Percentiles rank a stretch among this genome's conserved stretches.
Conservation (phyloP, 2,329 filamentous ascomycete species). For the Calonectria honghensis region DNA sequence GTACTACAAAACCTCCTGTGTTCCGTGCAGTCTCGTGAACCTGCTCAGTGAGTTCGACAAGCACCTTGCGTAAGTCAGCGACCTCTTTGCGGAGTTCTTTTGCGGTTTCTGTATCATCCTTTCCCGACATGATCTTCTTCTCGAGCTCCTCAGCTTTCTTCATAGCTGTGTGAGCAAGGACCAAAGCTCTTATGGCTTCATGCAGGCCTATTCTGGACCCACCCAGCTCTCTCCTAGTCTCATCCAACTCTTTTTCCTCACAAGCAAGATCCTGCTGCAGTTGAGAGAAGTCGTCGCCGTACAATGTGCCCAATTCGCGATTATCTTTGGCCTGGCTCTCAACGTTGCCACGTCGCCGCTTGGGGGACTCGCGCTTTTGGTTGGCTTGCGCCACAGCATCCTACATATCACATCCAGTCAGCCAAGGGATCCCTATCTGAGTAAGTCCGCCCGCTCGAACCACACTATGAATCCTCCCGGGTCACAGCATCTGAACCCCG, state of each 20-base stretch:
- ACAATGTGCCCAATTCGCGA: background rate
- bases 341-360: background rate
- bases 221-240: background rate
- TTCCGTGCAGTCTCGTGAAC: too few species aligned
- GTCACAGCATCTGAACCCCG: conserved; percentile 38
- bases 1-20: too few species aligned
- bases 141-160: too few species aligned
- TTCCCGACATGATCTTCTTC: too few species aligned
- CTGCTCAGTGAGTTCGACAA: too few species aligned
- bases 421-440: conserved; percentile 44
- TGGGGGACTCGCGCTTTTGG: background rate
- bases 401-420: conserved; percentile 44
- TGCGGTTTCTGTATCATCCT: too few species aligned
- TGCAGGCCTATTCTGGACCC: background rate
- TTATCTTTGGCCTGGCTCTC: background rate
- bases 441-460: conserved; percentile 48
- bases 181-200: background rate
- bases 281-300: background rate
- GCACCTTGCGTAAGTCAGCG: too few species aligned
- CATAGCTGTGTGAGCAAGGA: too few species aligned
- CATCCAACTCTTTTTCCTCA: background rate
- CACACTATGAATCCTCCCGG: conserved; percentile 3
- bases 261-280: background rate
- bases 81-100: too few species aligned
- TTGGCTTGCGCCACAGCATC: background rate